These are phyloP conservation scores for Trichomonascaceae sp. DNA, from an alignment of 1,139 yeast species.

Conservation along the genomic window DNA sequence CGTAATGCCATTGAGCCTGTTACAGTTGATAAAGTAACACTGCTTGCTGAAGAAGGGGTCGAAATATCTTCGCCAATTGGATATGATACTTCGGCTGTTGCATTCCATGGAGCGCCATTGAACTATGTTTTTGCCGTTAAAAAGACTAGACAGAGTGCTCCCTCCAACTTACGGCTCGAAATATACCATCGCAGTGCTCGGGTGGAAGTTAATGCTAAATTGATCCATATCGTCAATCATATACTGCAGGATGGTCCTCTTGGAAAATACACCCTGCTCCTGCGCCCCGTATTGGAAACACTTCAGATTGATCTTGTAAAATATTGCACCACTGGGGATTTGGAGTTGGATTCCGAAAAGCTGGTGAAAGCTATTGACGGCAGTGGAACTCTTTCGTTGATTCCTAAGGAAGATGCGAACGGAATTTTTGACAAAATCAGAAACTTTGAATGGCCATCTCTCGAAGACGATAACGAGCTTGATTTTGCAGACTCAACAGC, in stretches of 20 bases:
- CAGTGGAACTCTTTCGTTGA: constrained; percentile 9
- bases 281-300: constrained; percentile 11
- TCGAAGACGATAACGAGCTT: constrained; percentile 2
- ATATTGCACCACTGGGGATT: constrained; percentile 16
- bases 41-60: constrained; percentile 40
- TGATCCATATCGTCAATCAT: constrained; percentile 18
- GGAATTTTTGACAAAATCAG: constrained; percentile 7
- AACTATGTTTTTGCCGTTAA: constrained; percentile 52
- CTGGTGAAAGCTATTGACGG: constrained; percentile 8
- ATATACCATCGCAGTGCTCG: constrained; percentile 7
- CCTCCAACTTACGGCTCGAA: background rate
- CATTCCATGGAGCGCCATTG: constrained; percentile 66
- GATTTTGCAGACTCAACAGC: constrained; percentile 13
- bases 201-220: constrained; percentile 15
- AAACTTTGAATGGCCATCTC: background rate
- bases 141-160: constrained; percentile 13
- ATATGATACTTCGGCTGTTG: constrained; percentile 36
- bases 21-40: constrained; percentile 42
- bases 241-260: constrained; percentile 29
- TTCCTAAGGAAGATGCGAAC: constrained; percentile 7
- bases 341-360: constrained; percentile 9
- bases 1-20: constrained; percentile 49
- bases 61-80: constrained; percentile 35
- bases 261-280: constrained; percentile 12
- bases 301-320: constrained; percentile 14